A percentile compares a stretch with the other conserved stretches of the same genome.
These are phyloP conservation scores for Senna siamea DNA, from an alignment of 306 rosid species.

Conservation along the genomic window DNA sequence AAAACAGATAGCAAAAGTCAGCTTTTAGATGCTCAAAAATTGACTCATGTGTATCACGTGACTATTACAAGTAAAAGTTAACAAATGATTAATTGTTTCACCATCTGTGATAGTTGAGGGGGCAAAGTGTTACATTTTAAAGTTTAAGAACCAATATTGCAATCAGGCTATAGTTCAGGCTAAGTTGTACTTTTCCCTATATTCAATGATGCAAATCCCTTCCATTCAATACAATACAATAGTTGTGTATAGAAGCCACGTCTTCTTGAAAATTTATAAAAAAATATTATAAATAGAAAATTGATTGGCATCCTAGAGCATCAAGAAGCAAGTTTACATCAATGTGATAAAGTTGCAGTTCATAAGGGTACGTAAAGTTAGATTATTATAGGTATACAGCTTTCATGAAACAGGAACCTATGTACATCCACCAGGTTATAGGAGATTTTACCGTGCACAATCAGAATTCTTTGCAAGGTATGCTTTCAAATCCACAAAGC, in stretches of 20 bases:
- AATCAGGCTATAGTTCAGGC: no score
- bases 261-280: neutral
- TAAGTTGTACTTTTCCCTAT: no score
- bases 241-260: neutral
- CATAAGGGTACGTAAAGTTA: constrained; percentile 22
- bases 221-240: no score
- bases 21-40: no score
- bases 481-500: constrained; percentile 78
- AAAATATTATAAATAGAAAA: neutral
- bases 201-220: no score
- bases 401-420: constrained; percentile 22
- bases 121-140: no score
- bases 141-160: no score
- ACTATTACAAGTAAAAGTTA: no score
- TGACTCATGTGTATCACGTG: no score
- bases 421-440: neutral
- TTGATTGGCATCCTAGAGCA: neutral
- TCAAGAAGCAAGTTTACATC: neutral
- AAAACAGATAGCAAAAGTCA: no score
- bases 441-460: constrained; percentile 68
- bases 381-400: constrained; percentile 8
- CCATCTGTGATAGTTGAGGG: no score
- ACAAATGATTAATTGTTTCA: no score
- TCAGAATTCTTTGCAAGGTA: constrained; percentile 82
- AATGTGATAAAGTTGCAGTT: constrained; percentile 1